A percentile compares a stretch with the other conserved stretches of the same genome.
These are phyloP conservation scores for Mycena leptocephala DNA, from an alignment of 768 basidiomycete species.

Conservation along the genomic window DNA sequence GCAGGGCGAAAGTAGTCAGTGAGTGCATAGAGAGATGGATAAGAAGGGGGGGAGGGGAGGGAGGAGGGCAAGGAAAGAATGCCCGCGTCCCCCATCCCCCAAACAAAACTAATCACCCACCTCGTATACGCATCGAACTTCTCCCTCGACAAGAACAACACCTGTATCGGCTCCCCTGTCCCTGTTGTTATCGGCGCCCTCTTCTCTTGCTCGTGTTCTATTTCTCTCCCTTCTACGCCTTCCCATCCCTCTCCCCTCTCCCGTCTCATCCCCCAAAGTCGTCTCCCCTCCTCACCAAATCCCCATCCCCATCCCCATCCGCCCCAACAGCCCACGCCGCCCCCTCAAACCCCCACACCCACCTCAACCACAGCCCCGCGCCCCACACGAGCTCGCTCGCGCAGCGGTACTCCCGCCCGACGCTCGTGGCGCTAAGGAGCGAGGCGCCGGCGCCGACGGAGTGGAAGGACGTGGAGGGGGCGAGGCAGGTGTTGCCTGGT, in stretches of 20 bases:
- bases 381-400: conserved; percentile 40
- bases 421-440: conserved; percentile 33
- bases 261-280: background rate
- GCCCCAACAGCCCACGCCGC: background rate
- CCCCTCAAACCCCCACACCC: conserved; percentile 36
- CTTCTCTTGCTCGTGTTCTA: background rate
- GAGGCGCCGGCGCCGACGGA: conserved; percentile 39
- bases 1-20: background rate
- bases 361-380: conserved; percentile 33
- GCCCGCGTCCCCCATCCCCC: background rate
- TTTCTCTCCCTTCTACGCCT: background rate
- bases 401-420: conserved; percentile 15
- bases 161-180: conserved; percentile 24
- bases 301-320: background rate
- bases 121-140: conserved; percentile 29
- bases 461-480: conserved; percentile 29
- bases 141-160: conserved; percentile 32
- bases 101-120: conserved; percentile 11
- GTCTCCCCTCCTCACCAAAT: background rate
- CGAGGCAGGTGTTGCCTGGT: conserved; percentile 29
- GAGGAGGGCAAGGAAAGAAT: background rate
- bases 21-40: background rate
- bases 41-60: background rate
- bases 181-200: too few species aligned
- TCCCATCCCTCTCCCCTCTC: background rate